A percentile compares a stretch with the other conserved stretches of the same genome.
These are phyloP conservation scores for Cordyceps sp. DNA, from an alignment of 2,329 filamentous ascomycete species.

Conservation along the genomic window DNA sequence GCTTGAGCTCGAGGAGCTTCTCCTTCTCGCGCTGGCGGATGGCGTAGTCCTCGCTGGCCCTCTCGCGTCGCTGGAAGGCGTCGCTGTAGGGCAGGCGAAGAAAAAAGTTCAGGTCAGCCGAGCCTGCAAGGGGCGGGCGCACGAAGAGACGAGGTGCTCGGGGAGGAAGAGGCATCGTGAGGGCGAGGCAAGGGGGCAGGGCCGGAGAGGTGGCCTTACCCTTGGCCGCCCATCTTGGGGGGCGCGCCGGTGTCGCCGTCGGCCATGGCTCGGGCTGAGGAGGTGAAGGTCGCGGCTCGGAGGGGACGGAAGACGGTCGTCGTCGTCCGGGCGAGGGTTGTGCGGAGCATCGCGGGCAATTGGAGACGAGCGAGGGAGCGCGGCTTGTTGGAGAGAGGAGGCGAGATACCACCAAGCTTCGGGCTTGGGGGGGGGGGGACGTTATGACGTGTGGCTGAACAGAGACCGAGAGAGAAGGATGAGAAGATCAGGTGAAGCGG, in stretches of 20 bases:
- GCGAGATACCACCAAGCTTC: not conserved
- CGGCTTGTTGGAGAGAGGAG: no score
- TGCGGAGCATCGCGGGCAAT: slow-evolving; percentile 45
- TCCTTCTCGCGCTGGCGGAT: slow-evolving; percentile 78
- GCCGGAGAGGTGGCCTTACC: slow-evolving; percentile 20
- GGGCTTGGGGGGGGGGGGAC: not conserved
- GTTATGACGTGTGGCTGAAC: not conserved
- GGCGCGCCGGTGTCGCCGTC: slow-evolving; percentile 55
- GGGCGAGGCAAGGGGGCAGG: no score
- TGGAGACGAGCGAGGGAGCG: slow-evolving; percentile 2
- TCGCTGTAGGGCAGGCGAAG: slow-evolving; percentile 57
- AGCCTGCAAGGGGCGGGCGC: no score
- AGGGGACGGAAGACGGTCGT: slow-evolving; percentile 36
- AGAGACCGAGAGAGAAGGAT: no score
- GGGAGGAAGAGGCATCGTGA: no score
- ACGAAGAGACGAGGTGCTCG: no score
- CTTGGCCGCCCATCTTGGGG: slow-evolving; percentile 32
- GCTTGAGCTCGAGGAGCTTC: slow-evolving; percentile 67
- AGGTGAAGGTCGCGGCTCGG: slow-evolving; percentile 39
- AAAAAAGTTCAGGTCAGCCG: slow-evolving; percentile 2
- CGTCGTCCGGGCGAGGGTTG: slow-evolving; percentile 38
- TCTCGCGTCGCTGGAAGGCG: slow-evolving; percentile 82
- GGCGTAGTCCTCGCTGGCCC: slow-evolving; percentile 69
- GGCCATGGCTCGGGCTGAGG: slow-evolving; percentile 44
- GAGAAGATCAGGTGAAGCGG: no score